Evolutionary conservation across 2,329 filamentous ascomycete species (phyloP), one percentile per base, ranked within the genome.

Genomic region (Periglandula ipomoeae): DNA sequence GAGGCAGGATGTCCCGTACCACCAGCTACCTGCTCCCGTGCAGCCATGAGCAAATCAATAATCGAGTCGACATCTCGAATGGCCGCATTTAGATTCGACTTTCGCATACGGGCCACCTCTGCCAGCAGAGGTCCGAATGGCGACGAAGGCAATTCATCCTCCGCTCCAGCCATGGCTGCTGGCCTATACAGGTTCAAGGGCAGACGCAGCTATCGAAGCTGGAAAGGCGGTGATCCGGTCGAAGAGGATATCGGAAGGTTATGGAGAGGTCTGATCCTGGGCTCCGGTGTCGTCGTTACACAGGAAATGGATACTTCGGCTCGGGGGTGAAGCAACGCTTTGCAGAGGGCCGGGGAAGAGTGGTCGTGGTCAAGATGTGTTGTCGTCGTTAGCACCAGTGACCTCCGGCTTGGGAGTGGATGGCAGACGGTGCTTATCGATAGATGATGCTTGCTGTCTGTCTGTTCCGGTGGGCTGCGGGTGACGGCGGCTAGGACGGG

Each of bases 21-120:
- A 57, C 76, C 70, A 54, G 83, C 82, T 51, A 96, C 84, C 55
- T 80, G 74, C 53, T 88, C 81, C 49, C 89, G 78, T 35, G 90
- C 87, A 43, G 75, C 74, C 54, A 81, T 78, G 24, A 98, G 79
- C 50, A 87, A 68, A 53, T 89, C 79, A 56, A 98, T 89, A 35
- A 90, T 85, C 51, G 80, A 78, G 63, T 97, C 89, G 17, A 95
- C 85, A 74, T 94, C 84, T 30, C 81, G 71, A 50, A 95, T 81
- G 35, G 83, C 84, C 49, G 84, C 79, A 4, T 78, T 78, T 40
- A 90, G 77, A 27, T 82, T 79, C 54, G 78, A 81, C 61, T 78
- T 82, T 59, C 79, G 79, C 52, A 94, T 79, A 59, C 82, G 80
- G 56, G 82, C 77, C 56, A 93, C 79, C 62, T 94, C 88, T 58